A percentile compares a stretch with the other conserved stretches of the same genome.
Evolutionary conservation across 768 basidiomycete species (phyloP).

Genomic region (Antrodiella citrinella): DNA sequence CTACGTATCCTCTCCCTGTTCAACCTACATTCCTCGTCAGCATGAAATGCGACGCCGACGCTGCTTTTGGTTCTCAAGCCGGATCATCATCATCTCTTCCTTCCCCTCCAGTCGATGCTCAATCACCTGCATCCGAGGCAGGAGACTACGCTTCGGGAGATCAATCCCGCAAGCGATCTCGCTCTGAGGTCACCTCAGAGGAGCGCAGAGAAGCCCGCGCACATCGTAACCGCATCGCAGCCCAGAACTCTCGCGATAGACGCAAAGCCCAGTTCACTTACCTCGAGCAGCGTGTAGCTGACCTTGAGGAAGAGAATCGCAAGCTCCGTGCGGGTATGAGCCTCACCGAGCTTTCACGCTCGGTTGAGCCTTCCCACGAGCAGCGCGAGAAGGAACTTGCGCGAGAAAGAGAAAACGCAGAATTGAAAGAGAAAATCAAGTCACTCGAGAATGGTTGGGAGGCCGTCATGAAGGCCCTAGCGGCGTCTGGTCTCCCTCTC

Average conservation of each 20-base stretch:
- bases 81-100: conserved; percentile 10
- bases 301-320: conserved; percentile 81
- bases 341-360: conserved; percentile 22
- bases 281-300: conserved; percentile 85
- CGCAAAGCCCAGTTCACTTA: conserved; percentile 87
- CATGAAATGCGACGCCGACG: conserved; percentile 23
- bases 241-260: conserved; percentile 87
- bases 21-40: neutral
- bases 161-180: conserved; percentile 68
- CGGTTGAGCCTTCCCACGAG: conserved; percentile 23
- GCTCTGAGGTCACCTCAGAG: conserved; percentile 55
- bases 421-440: conserved; percentile 67
- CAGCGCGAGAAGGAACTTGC: conserved; percentile 30
- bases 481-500: conserved; percentile 56
- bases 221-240: conserved; percentile 88
- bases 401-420: conserved; percentile 61
- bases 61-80: conserved; percentile 11
- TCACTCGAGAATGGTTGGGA: conserved; percentile 80
- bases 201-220: conserved; percentile 84
- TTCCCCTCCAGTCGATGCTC: conserved; percentile 7
- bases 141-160: conserved; percentile 7
- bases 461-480: conserved; percentile 67
- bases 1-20: conserved; percentile 7
- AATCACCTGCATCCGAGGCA: conserved; percentile 14
- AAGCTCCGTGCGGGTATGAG: conserved; percentile 50